Percentiles rank a stretch among this genome's conserved stretches.
Evolutionary conservation across 768 basidiomycete species (phyloP).

Genomic region (Podaxis rugospora): DNA sequence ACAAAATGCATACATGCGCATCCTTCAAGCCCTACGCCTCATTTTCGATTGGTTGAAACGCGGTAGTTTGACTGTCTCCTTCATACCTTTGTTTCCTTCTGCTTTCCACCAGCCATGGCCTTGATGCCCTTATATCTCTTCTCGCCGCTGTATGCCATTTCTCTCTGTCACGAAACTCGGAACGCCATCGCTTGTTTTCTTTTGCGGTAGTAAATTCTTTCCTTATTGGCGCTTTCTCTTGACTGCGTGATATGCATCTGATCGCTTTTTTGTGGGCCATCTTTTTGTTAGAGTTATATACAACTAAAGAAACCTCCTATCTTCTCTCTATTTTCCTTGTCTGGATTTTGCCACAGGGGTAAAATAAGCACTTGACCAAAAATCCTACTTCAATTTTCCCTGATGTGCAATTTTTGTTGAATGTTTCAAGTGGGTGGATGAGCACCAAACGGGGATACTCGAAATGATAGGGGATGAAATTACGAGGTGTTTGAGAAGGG

Average conservation of each 20-base stretch:
- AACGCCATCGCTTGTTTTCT: too few species aligned
- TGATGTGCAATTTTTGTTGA: too few species aligned
- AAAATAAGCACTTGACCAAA: too few species aligned
- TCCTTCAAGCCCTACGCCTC: neutral
- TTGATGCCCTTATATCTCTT: neutral
- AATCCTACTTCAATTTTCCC: too few species aligned
- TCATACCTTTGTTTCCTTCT: neutral
- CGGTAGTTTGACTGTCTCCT: neutral
- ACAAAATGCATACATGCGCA: neutral
- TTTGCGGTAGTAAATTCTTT: neutral
- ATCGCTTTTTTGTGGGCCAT: neutral
- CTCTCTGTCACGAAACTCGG: too few species aligned
- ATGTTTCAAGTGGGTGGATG: neutral
- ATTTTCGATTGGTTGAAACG: neutral
- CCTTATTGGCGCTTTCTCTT: neutral
- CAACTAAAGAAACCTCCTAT: neutral
- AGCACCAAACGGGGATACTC: neutral
- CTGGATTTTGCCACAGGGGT: neutral
- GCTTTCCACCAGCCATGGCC: neutral
- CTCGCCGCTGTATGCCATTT: neutral
- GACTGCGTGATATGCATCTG: neutral
- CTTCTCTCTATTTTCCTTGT: neutral
- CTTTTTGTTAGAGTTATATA: slow-evolving; percentile 5
- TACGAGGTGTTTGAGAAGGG: neutral
- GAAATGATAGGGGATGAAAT: neutral